Conservation (phyloP, 2,329 filamentous ascomycete genomes). For the Neofusicoccum laricinum region DNA sequence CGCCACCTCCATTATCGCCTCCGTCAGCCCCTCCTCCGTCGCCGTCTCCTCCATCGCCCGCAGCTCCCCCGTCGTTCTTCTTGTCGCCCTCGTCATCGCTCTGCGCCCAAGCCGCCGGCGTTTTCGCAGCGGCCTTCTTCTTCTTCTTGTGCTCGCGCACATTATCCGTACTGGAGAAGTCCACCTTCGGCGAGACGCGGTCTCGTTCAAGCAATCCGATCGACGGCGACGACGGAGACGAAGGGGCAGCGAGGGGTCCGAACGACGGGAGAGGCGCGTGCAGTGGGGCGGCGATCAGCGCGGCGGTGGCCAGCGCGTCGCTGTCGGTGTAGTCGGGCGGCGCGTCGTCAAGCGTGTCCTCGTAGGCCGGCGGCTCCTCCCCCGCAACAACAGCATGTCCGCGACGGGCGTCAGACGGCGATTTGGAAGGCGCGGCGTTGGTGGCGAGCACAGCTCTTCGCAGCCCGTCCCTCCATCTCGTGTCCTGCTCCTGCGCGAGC, state of each 20-base stretch:
- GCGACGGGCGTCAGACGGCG: no score
- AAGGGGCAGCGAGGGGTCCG: neutral
- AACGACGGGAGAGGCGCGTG: neutral
- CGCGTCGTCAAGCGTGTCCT: slow-evolving; percentile 41
- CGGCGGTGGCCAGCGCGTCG: slow-evolving; percentile 34
- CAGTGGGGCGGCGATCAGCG: neutral
- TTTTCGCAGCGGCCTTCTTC: slow-evolving; percentile 49
- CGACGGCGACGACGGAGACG: neutral
- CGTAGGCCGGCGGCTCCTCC: slow-evolving; percentile 39
- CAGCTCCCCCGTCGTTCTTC: slow-evolving; percentile 35
- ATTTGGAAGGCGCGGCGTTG: neutral
- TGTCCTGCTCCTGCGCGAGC: slow-evolving; percentile 1
- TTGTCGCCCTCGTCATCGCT: slow-evolving; percentile 49
- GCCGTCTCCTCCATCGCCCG: slow-evolving; percentile 33
- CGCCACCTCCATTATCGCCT: slow-evolving; percentile 24
- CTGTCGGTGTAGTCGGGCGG: slow-evolving; percentile 46
- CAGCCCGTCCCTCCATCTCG: neutral
- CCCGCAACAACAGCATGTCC: no score
- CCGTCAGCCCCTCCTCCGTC: slow-evolving; percentile 27
- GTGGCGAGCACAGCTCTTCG: no score
- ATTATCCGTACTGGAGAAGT: slow-evolving; percentile 57
- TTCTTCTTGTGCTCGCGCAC: slow-evolving; percentile 50
- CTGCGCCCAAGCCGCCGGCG: slow-evolving; percentile 32
- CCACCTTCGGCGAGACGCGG: slow-evolving; percentile 44
- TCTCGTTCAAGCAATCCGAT: neutral